Evolutionary conservation across 169 alveolate species (phyloP), one percentile per base, ranked within the genome.

Genomic region (Theileria luwenshuni): DNA sequence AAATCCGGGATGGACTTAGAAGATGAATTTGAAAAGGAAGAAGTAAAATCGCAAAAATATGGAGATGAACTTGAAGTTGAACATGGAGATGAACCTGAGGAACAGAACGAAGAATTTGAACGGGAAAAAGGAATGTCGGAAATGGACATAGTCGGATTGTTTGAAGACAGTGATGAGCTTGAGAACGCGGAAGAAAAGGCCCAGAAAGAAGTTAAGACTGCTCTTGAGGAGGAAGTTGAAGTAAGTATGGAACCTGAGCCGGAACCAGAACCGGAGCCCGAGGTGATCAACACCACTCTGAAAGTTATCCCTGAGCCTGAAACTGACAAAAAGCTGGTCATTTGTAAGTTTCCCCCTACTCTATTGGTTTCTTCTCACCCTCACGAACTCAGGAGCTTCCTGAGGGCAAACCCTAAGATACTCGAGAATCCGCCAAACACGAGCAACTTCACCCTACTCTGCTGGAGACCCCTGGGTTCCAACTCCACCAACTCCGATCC

Each of bases 341-440:
- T 81, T 19, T 72, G 89, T 69, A 81, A 73, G 64, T 81, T 81
- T 43, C 89, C 89, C 10, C 89, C 81, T 7, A 61, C 89, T 21
- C 65, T 81, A 19, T 35, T 38, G 42, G 75, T 81, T 52, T 45
- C 69, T 5, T 35, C 74, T 6, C 81, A 83, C 47, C 51, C 73
- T 42, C 56, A 19, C 42, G 85, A 81, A 43, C 75, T 70, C 35
- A 75, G 77, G 1, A 64, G 60, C 32, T 21, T 19, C 48, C 71
- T 81, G 65, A 45, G 21, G 45, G 38, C 64, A 32, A 81, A 81
- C 65, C 80, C 83, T 6, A 35, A 63, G 62, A 10, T 81, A n/a
- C 64, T 81, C 51, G 89, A 73, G 30, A 52, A 64, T 38, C 89
- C 85, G 15, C 59, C 45, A 8, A 51, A 68, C 30, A 17, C 59